These are phyloP conservation scores for Viola odorata DNA, from an alignment of 345 rosid genomes.

Conservation along the genomic window DNA sequence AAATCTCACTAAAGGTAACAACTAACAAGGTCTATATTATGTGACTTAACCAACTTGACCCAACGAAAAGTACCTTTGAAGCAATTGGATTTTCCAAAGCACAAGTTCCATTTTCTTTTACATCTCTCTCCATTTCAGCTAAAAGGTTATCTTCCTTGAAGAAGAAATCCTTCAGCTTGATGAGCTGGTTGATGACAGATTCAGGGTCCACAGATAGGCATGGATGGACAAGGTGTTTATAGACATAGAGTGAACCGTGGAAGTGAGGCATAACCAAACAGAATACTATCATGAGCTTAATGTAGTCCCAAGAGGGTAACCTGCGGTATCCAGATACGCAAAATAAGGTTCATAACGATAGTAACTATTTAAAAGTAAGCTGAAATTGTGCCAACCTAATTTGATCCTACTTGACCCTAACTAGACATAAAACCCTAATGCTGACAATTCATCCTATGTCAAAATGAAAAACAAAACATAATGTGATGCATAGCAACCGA, in stretches of 20 bases:
- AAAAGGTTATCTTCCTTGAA: conserved; percentile 10
- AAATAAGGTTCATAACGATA: not conserved
- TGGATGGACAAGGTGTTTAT: conserved; percentile 24
- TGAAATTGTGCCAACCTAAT: no score
- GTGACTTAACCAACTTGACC: no score
- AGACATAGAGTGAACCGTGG: conserved; percentile 26
- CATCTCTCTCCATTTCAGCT: conserved; percentile 10
- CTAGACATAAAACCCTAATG: no score
- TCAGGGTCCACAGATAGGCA: conserved; percentile 11
- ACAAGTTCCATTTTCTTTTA: conserved; percentile 14
- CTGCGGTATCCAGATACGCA: not conserved
- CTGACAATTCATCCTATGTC: no score
- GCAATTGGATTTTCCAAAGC: conserved; percentile 19
- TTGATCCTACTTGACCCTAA: no score
- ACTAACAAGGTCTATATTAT: no score
- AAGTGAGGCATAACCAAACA: conserved; percentile 22
- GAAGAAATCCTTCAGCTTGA: not conserved
- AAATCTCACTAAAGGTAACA: not conserved
- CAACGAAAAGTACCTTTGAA: conserved; percentile 7
- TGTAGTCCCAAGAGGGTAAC: conserved; percentile 27
- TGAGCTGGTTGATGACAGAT: conserved; percentile 11
- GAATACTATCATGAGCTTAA: conserved; percentile 19
- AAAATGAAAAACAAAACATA: no score
- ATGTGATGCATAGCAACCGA: no score
- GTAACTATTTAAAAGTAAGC: no score